Evolutionary conservation across 306 rosid genomes (phyloP), one percentile per base, ranked within the genome.

Genomic region (Inga oerstediana): DNA sequence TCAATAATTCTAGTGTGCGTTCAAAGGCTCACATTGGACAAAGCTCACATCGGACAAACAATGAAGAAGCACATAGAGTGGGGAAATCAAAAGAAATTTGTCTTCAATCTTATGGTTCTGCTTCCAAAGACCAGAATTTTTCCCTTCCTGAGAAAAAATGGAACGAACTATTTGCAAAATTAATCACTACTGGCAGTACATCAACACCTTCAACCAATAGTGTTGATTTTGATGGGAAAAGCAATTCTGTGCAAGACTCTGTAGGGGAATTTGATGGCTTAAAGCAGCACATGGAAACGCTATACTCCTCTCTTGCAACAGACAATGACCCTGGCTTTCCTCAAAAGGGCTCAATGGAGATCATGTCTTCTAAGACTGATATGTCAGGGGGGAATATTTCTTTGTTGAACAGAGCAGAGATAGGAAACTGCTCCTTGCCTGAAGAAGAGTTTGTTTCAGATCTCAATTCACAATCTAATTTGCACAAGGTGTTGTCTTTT

Each of bases 321-420:
- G 77, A 75, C 3, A 10, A 35, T 35, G 39, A 34, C 24, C 65
- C 30, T 2, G 19, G 62, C 61, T 27, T 65, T 11, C 83, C 49
- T 59, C 74, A 61, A 61, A 71, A 43, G 0, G 22, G 37, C 59
- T 37, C 74, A 35, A 5, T 39, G 9, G 58, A 77, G 52, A 15
- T 58, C 65, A 8, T 59, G 30, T 59, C 66, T 59, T 22, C 22
- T 77, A 24, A 20, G 72, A 62, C 65, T 35, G 19, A 56, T 56
- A 74, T 84, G 65, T 81, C 67, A 64, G 85, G 85, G 75, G 72
- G 61, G 74, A 72, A 85, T 77, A n/a, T 52, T 72, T 74, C 83
- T 77, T 22, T 48, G 73, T 68, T 46, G 24, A 44, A 34, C 30
- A 44, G 13, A 2, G 16, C 35, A 41, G 79, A 82, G 20, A 58